These are phyloP conservation scores for Deakozyma indianensis DNA, from an alignment of 805 yeast species.

Conservation along the genomic window DNA sequence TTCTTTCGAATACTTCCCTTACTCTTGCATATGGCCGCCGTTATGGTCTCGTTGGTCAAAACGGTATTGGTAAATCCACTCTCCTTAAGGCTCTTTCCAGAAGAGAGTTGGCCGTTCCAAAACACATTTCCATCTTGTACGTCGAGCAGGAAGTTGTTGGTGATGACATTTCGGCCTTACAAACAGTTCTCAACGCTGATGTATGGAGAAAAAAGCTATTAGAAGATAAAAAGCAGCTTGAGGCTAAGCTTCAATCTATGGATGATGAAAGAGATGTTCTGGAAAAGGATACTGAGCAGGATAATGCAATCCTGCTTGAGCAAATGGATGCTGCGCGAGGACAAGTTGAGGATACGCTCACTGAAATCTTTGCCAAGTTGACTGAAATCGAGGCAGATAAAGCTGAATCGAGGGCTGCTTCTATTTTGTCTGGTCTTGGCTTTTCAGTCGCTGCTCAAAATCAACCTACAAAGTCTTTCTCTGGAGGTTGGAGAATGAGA, in stretches of 20 bases:
- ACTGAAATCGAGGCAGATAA: constrained; percentile 92
- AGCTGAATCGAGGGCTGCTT: constrained; percentile 95
- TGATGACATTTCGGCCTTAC: constrained; percentile 80
- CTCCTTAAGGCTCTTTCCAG: constrained; percentile 78
- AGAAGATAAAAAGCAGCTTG: constrained; percentile 45
- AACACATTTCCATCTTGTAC: constrained; percentile 87
- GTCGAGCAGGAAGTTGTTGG: constrained; percentile 97
- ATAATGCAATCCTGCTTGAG: constrained; percentile 36
- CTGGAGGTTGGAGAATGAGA: constrained; percentile 99
- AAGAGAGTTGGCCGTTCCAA: constrained; percentile 88
- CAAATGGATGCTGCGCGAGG: constrained; percentile 81
- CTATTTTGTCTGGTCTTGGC: constrained; percentile 84
- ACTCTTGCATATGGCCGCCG: constrained; percentile 85
- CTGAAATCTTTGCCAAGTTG: constrained; percentile 68
- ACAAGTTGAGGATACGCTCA: constrained; percentile 66
- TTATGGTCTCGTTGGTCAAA: constrained; percentile 95
- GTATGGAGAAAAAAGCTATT: constrained; percentile 93
- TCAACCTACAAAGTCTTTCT: constrained; percentile 74
- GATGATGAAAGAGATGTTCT: constrained; percentile 56
- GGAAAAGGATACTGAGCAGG: constrained; percentile 11
- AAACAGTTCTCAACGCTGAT: constrained; percentile 96
- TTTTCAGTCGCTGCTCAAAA: constrained; percentile 79
- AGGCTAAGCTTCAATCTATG: constrained; percentile 62
- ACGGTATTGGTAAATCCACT: constrained; percentile 99
- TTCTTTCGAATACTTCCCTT: constrained; percentile 73